A percentile compares a stretch with the other conserved stretches of the same genome.
Evolutionary conservation across 345 rosid species (phyloP).

Genomic region (Cardamine occulta): DNA sequence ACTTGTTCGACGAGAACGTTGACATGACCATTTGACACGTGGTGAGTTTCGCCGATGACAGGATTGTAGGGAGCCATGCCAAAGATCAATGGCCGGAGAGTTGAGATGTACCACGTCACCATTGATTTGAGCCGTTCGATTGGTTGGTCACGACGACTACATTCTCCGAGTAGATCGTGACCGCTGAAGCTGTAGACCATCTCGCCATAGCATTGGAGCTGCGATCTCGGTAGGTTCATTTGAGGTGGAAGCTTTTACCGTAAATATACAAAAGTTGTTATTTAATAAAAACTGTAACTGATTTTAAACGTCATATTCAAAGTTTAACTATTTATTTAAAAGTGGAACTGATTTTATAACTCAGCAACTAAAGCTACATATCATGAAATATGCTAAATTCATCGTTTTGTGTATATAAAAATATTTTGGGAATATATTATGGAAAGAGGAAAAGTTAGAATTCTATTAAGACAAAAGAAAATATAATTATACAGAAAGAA

Average conservation of each 20-base stretch:
- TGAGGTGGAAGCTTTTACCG: constrained; percentile 60
- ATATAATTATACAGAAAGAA: not conserved
- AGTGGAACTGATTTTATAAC: not conserved
- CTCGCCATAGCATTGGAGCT: constrained; percentile 78
- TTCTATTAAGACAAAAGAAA: not conserved
- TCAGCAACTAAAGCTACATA: not conserved
- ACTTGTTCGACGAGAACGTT: constrained; percentile 75
- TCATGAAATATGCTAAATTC: not conserved
- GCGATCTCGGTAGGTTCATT: constrained; percentile 83
- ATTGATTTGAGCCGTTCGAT: constrained; percentile 59
- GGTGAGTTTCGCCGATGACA: constrained; percentile 91
- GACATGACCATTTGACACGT: constrained; percentile 64
- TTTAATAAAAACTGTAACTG: not conserved
- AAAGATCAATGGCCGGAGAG: constrained; percentile 56
- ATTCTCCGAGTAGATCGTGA: constrained; percentile 53
- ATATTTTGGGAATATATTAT: not conserved
- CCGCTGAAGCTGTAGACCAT: constrained; percentile 53
- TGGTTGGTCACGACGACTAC: constrained; percentile 52
- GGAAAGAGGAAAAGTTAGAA: not conserved
- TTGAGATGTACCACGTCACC: constrained; percentile 75
- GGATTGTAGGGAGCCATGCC: constrained; percentile 88
- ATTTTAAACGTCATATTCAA: not conserved
- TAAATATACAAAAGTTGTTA: not conserved
- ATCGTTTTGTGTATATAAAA: not conserved
- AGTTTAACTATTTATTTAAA: constrained; percentile 28